Percentiles rank a stretch among this genome's conserved stretches.
Evolutionary conservation across 1,284 basidiomycete species (phyloP).

Genomic region (Fomitopsis palustris): DNA sequence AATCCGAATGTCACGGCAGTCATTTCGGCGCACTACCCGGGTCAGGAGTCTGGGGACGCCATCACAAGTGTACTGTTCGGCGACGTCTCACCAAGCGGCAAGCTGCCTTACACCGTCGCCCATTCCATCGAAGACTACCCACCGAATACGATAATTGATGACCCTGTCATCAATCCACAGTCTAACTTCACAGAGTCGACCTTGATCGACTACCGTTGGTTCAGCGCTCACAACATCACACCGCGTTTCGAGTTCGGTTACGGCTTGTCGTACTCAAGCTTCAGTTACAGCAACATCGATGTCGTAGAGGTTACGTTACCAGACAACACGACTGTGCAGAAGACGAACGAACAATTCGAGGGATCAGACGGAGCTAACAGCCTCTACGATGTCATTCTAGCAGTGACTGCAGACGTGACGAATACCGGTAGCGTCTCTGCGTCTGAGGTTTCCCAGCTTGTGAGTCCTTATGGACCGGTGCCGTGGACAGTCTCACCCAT

Average conservation of each 20-base stretch:
- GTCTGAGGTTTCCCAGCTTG: slow-evolving; percentile 25
- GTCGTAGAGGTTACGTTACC: neutral
- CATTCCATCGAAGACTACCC: slow-evolving; percentile 63
- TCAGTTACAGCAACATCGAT: slow-evolving; percentile 31
- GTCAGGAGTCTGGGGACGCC: slow-evolving; percentile 53
- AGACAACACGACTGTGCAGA: neutral
- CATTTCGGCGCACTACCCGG: slow-evolving; percentile 29
- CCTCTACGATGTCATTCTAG: slow-evolving; percentile 16
- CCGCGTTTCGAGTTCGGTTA: slow-evolving; percentile 40
- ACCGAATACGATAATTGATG: neutral
- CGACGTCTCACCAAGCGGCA: too few species aligned
- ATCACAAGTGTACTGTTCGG: slow-evolving; percentile 48
- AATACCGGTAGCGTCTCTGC: slow-evolving; percentile 34
- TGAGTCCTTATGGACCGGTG: too few species aligned
- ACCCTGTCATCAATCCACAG: neutral
- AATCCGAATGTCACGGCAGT: slow-evolving; percentile 30
- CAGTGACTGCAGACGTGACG: slow-evolving; percentile 29
- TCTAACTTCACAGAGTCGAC: neutral
- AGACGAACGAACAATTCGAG: slow-evolving; percentile 19
- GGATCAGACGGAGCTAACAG: slow-evolving; percentile 29
- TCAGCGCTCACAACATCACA: slow-evolving; percentile 19
- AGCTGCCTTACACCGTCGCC: slow-evolving; percentile 81
- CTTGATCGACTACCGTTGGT: neutral
- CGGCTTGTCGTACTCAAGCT: slow-evolving; percentile 40
- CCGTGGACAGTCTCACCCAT: too few species aligned